Evolutionary conservation across 176 grass and related monocot genomes (phyloP).

Genomic region (Urochloa ruziziensis): DNA sequence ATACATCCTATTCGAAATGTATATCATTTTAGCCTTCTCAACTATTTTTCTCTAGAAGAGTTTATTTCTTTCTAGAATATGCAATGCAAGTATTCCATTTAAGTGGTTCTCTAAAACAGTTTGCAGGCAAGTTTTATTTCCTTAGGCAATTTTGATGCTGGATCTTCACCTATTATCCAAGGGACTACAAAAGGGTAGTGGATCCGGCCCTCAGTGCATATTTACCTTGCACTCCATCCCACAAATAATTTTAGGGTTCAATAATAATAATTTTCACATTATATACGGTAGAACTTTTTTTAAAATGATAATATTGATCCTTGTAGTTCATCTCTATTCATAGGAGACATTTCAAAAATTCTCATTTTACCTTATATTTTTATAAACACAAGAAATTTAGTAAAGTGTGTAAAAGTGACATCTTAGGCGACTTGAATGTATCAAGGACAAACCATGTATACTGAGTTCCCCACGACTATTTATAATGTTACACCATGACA

Average conservation of each 20-base stretch:
- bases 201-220: background rate
- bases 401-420: background rate
- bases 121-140: background rate
- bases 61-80: too few relatives aligned
- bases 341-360: too few relatives aligned
- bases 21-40: background rate
- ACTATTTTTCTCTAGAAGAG: too few relatives aligned
- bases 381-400: background rate
- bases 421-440: too few relatives aligned
- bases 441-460: background rate
- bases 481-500: background rate
- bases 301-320: too few relatives aligned
- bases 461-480: background rate
- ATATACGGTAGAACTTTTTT: too few relatives aligned
- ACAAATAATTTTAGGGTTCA: background rate
- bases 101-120: background rate
- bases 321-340: too few relatives aligned
- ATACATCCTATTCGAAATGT: background rate
- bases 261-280: background rate
- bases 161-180: background rate
- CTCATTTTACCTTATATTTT: too few relatives aligned
- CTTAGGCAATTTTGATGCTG: background rate
- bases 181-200: background rate
- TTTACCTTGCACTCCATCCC: background rate
- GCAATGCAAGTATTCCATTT: background rate